Conservation (phyloP, 73 alveolate genomes). For the Paramecium biaurelia region DNA sequence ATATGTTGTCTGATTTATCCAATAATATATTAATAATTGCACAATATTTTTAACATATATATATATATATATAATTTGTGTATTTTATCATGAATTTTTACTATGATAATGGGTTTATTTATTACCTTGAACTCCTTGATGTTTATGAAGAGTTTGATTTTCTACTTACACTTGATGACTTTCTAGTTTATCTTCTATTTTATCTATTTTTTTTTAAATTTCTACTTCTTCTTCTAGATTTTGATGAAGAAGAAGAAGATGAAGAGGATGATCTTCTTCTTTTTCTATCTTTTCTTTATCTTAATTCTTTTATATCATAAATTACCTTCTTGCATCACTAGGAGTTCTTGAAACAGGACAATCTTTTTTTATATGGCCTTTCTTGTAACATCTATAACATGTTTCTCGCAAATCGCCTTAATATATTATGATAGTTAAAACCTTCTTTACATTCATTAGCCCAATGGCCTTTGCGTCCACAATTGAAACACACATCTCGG, state of each 20-base stretch:
- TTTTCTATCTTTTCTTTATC: background rate
- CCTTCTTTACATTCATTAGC: constrained; percentile 67
- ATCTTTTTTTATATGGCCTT: constrained; percentile 70
- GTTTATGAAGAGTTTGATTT: background rate
- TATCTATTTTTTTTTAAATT: background rate
- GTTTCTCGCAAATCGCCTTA: constrained; percentile 60
- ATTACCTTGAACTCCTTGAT: constrained; percentile 9
- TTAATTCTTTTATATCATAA: background rate
- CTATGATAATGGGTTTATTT: background rate
- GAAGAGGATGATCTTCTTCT: constrained; percentile 45
- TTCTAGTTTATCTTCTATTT: constrained; percentile 10
- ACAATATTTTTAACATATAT: background rate
- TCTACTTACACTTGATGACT: constrained; percentile 20
- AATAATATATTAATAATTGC: background rate
- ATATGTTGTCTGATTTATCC: background rate
- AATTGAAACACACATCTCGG: constrained; percentile 76
- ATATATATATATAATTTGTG: background rate
- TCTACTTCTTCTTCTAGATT: constrained; percentile 4
- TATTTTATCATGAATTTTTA: background rate
- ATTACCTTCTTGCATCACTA: constrained; percentile 28
- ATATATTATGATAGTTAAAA: background rate
- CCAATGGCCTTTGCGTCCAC: constrained; percentile 89
- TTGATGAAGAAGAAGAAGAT: constrained; percentile 51
- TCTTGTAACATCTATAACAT: constrained; percentile 68
- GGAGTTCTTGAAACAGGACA: constrained; percentile 67